Percentiles rank a stretch among this genome's conserved stretches.
phyloP scores from a whole-genome alignment of 495 filamentous ascomycete genomes.

The Tuber microsphaerosporum region DNA sequence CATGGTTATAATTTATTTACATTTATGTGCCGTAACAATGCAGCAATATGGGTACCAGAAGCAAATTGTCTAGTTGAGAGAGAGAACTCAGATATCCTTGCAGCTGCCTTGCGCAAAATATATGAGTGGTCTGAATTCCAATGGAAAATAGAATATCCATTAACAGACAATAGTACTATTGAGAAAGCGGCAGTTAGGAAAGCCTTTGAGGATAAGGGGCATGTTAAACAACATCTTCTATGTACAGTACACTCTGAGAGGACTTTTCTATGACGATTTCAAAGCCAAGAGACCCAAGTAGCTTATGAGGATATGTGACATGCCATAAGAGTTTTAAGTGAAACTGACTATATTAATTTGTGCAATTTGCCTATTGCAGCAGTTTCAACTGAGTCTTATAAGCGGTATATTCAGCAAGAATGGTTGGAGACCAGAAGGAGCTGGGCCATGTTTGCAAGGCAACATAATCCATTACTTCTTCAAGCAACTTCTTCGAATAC shows the following conservation, averaged over 20 bases:
- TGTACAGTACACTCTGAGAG: constrained; percentile 11
- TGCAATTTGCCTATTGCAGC: too few relatives aligned
- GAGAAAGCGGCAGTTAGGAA: constrained; percentile 5
- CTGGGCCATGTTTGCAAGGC: constrained; percentile 5
- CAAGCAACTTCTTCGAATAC: background rate
- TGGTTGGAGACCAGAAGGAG: background rate
- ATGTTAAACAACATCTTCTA: constrained; percentile 7
- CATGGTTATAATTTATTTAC: constrained; percentile 11
- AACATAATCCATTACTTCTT: constrained; percentile 11
- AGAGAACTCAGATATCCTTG: constrained; percentile 13
- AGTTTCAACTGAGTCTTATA: background rate
- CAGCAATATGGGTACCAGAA: constrained; percentile 8
- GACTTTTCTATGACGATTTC: background rate
- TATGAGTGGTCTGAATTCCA: background rate
- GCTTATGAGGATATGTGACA: background rate
- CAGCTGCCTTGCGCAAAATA: background rate
- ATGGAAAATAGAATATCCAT: constrained; percentile 9
- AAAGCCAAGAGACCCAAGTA: background rate
- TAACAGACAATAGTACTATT: constrained; percentile 13
- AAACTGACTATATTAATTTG: too few relatives aligned
- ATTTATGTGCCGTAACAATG: background rate
- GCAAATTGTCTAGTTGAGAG: constrained; percentile 10
- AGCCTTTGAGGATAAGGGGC: background rate
- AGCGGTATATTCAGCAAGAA: background rate
- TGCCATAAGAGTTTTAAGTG: too few relatives aligned